Base-by-base conservation (phyloP, 2,329 filamentous ascomycete species). In the Pseudogymnoascus sp. region DNA sequence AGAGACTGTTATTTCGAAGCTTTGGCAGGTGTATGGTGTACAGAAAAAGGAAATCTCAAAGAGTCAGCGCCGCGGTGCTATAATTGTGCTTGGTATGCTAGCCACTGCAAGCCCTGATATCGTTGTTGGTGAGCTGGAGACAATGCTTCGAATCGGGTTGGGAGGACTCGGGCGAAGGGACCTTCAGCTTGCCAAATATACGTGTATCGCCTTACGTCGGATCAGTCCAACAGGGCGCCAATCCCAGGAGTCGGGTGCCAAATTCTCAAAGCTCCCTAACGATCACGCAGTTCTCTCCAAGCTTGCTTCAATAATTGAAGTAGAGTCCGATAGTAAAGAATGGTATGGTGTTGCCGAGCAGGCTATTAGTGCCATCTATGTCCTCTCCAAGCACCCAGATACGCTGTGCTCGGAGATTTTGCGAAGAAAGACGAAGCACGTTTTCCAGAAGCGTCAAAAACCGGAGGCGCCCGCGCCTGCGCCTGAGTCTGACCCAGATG, bases 331-430 rank as follows among this genome's bases (percentile, higher is more conserved):
- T 63, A 96, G 87, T 77, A 94, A 95, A 72, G 94, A 99, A 72
- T 99, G 94, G 90, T 92, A 90, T 69, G 94, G 94, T 3, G 87
- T 97, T 45, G 92, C 94, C 18, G 95, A 99, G 73, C 94, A 99
- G 75, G 93, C 94, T 7, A 90, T 99, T 72, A 90, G 89, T 67
- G 94, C 94, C 58, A 97, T 99, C 59, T 99, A 99, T 70, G 86
- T 90, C 29, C 80, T 99, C 13, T 92, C 94, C 1, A 96, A 94
- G 73, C 92, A 97, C 72, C 94, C 94, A 0, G 94, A 99, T 72
- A 89, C 88, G 2, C 81, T 99, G 5, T 97, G 92, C 74, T 95
- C 94, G 0, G 90, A 96, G 62, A 88, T 97, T 12, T 83, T 99
- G 58, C 85, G 90, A 61, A 85, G 90, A 67, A 96, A 95, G 78